Percentiles rank a stretch among this genome's conserved stretches.
Evolutionary conservation across 164 flowering plant genomes (phyloP).

Genomic region (Vitis rotundifolia): DNA sequence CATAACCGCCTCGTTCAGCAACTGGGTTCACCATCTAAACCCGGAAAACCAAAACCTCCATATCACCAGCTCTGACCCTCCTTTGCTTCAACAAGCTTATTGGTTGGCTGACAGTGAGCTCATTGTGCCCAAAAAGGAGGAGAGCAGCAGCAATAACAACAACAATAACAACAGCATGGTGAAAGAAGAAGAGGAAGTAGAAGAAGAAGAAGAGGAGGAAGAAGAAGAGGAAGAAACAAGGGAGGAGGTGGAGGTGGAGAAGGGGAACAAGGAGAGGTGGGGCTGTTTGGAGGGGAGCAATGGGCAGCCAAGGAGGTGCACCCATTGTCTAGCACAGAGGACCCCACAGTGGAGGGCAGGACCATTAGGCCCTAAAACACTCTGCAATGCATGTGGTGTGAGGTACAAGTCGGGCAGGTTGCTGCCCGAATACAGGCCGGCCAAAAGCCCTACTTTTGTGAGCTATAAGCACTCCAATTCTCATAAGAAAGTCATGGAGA

Average conservation of each 20-base stretch:
- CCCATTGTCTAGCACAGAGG: conserved; percentile 63
- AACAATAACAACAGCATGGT: background rate
- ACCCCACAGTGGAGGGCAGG: conserved; percentile 87
- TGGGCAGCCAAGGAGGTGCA: conserved; percentile 57
- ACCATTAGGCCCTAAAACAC: conserved; percentile 68
- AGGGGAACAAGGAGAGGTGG: conserved; percentile 13
- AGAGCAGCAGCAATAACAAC: background rate
- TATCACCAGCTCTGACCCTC: conserved; percentile 37
- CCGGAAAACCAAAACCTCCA: conserved; percentile 18
- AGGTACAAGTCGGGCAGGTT: conserved; percentile 71
- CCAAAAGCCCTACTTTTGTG: conserved; percentile 74
- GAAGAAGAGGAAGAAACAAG: conserved; percentile 7
- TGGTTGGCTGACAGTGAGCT: conserved; percentile 74
- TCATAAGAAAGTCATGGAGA: conserved; percentile 72
- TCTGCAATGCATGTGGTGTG: conserved; percentile 83
- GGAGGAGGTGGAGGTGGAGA: conserved; percentile 7
- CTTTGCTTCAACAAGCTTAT: conserved; percentile 51
- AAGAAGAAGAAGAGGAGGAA: conserved; percentile 10
- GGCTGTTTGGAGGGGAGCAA: conserved; percentile 13
- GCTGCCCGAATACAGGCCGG: conserved; percentile 79
- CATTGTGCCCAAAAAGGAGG: conserved; percentile 37
- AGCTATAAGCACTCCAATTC: conserved; percentile 69
- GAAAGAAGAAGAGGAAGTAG: background rate
- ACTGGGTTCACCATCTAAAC: conserved; percentile 22
- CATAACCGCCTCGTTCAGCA: conserved; percentile 15